phyloP scores from a whole-genome alignment of 2,329 filamentous ascomycete species.

The Talaromyces atroroseus region DNA sequence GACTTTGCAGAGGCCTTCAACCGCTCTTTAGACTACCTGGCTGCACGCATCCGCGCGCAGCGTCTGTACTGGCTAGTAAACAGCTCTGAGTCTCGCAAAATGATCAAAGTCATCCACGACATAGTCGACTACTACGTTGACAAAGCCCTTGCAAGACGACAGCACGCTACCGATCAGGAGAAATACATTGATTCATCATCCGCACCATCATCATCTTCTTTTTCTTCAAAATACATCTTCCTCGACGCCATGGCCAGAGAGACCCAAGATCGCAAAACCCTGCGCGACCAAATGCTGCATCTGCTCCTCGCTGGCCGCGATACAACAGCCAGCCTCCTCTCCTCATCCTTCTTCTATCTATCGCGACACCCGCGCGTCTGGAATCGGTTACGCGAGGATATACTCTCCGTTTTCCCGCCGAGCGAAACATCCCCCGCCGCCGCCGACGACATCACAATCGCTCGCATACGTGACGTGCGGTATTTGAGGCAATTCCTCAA shows the following conservation, averaged over 20 bases:
- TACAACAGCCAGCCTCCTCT: slow-evolving; percentile 46
- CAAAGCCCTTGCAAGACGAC: slow-evolving; percentile 53
- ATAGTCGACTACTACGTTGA: slow-evolving; percentile 58
- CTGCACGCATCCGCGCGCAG: neutral
- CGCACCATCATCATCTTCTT: neutral
- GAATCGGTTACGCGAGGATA: slow-evolving; percentile 19
- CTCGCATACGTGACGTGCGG: slow-evolving; percentile 8
- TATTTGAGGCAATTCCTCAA: slow-evolving; percentile 17
- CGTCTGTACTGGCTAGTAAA: slow-evolving; percentile 4
- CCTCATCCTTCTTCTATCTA: slow-evolving; percentile 39
- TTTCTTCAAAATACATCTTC: slow-evolving; percentile 47
- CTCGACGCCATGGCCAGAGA: slow-evolving; percentile 44
- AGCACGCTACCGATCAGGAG: slow-evolving; percentile 26
- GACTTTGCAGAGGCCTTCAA: slow-evolving; percentile 11
- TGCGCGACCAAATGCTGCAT: slow-evolving; percentile 47
- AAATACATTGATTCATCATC: slow-evolving; percentile 15
- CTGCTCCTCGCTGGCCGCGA: slow-evolving; percentile 51
- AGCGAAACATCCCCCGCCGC: too few relatives aligned
- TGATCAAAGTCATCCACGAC: slow-evolving; percentile 2
- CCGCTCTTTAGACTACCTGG: slow-evolving; percentile 1
- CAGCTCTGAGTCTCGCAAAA: neutral
- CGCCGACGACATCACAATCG: slow-evolving; percentile 29
- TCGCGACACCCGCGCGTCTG: slow-evolving; percentile 24
- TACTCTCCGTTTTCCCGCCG: slow-evolving; percentile 19
- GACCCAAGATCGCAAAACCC: slow-evolving; percentile 43